phyloP scores from a whole-genome alignment of 208 protist species.

The Leishmania gerbilli region DNA sequence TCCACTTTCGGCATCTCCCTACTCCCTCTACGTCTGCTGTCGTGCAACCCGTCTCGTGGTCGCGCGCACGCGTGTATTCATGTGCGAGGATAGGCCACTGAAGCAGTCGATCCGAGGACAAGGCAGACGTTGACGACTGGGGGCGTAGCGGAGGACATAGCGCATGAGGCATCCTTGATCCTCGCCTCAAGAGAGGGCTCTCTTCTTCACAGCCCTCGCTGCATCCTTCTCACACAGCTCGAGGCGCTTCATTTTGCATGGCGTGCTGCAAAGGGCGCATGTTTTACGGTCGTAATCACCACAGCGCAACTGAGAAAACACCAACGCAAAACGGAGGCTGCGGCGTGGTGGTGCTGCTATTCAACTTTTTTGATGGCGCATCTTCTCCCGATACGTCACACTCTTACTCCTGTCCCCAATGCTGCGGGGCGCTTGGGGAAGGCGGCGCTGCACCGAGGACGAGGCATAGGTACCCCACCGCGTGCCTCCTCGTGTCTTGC shows the following conservation, averaged over 20 bases:
- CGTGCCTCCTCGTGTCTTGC: background rate
- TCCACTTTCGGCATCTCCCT: background rate
- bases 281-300: background rate
- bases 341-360: background rate
- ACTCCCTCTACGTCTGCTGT: background rate
- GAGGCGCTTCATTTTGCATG: too few relatives aligned
- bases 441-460: background rate
- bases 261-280: background rate
- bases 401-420: background rate
- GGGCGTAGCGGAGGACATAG: background rate
- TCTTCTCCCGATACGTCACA: background rate
- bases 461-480: background rate
- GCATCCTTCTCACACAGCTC: background rate
- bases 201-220: background rate
- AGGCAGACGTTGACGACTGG: background rate
- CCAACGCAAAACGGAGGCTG: background rate
- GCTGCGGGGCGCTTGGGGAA: background rate
- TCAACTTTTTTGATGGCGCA: background rate
- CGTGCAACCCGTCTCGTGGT: background rate
- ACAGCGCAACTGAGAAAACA: background rate
- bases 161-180: background rate
- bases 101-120: background rate
- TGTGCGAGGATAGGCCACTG: background rate
- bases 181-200: background rate
- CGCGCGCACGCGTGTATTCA: background rate